Base-by-base conservation (phyloP, 352 stramenopile species). In the Phytophthora fragariaefolia region DNA sequence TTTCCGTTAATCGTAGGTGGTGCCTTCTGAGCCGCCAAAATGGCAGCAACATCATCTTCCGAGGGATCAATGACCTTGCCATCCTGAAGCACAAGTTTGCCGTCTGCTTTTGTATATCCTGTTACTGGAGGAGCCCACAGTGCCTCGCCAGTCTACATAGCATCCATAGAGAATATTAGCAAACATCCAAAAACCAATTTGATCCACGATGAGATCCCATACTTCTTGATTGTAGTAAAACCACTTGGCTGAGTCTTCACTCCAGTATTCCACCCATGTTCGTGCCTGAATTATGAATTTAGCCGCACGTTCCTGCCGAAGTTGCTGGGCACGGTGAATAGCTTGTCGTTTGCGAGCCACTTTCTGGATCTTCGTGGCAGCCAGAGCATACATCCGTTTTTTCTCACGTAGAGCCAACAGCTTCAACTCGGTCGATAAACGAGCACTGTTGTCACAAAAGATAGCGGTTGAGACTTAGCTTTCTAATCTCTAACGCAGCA, bases 151-250 rank as follows among this genome's bases (percentile, higher is more conserved):
- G 82, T 90, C 78, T 91, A 55, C 13, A 54, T 36, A 36, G 30
- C n/a, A 56, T 42, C 2, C n/a, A 57, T 13, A 55, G 2, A 56
- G 23, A 9, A 26, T 15, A 30, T 74, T 46, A 71, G 40, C 49
- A 28, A 51, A 8, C 26, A 15, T 32, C 9, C 9, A 50, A 20
- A 40, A 43, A 27, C 6, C 48, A 20, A 22, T 26, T 24, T 43
- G 50, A 20, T 27, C n/a, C 9, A 43, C 36, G 13, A 13, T 18
- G 38, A 40, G 3, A 38, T 54, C 13, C 30, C 10, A 53, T 53
- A 87, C 80, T 55, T 82, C 61, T 42, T 84, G 74, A 43, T 91
- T 87, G 78, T 92, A 91, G 63, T 92, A 95, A 64, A 92, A 91
- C 83, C 82, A 95, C 40, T 82, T 76, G 6, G 73, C 69, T 0